Conservation (phyloP, 2,329 filamentous ascomycete genomes). For the Coniochaeta prunicola region DNA sequence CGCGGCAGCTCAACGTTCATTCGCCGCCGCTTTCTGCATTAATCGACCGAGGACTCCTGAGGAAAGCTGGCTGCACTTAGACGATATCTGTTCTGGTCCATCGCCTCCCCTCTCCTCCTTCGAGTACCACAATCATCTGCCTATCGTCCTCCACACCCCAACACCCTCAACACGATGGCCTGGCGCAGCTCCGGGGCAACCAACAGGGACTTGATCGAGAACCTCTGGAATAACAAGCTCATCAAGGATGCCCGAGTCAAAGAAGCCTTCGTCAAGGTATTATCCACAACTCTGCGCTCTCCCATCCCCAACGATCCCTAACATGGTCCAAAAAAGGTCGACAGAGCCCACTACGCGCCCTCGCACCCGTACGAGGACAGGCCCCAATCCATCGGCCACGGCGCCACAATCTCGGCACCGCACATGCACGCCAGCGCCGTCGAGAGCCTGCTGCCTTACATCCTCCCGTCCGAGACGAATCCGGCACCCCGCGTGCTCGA, state of each 20-base stretch:
- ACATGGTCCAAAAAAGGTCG: conserved; percentile 52
- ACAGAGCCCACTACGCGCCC: conserved; percentile 79
- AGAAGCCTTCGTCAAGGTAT: conserved; percentile 70
- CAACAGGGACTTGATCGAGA: conserved; percentile 71
- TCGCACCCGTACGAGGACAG: conserved; percentile 57
- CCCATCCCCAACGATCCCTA: neutral
- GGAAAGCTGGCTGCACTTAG: conserved; percentile 5
- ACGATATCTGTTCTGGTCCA: neutral
- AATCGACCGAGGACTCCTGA: neutral
- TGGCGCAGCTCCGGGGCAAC: conserved; percentile 76
- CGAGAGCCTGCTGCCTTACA: conserved; percentile 38
- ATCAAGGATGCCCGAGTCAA: conserved; percentile 68
- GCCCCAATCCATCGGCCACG: conserved; percentile 47
- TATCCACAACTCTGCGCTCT: conserved; percentile 6
- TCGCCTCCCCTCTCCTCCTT: conserved; percentile 1
- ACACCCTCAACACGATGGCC: conserved; percentile 55
- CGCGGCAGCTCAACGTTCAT: neutral
- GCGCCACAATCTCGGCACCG: conserved; percentile 50
- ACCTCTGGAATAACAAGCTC: conserved; percentile 64
- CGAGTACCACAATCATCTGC: neutral
- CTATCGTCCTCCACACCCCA: neutral
- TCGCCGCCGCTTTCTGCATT: neutral
- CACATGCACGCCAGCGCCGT: conserved; percentile 54
- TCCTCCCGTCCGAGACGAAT: conserved; percentile 26
- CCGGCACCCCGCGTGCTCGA: conserved; percentile 55